Conservation (phyloP, 2,329 filamentous ascomycete species). For the Lasiodiplodia theobromae region DNA sequence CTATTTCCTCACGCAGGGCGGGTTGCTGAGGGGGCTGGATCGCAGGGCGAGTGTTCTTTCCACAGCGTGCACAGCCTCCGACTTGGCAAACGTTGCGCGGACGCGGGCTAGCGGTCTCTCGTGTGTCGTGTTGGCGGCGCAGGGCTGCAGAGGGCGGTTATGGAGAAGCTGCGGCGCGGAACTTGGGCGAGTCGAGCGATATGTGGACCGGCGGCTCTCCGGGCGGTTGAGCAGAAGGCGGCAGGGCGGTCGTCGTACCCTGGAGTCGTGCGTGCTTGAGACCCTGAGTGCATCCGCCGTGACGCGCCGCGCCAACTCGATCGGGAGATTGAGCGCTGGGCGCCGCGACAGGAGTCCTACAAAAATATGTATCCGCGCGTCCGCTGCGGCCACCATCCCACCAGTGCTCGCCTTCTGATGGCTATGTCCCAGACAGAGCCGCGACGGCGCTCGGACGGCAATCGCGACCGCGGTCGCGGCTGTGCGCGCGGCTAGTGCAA, state of each 20-base stretch:
- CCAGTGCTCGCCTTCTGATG: slow-evolving; percentile 6
- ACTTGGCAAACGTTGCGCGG: slow-evolving; percentile 29
- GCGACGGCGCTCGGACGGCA: slow-evolving; percentile 21
- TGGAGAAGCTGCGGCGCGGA: neutral
- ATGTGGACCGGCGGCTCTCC: slow-evolving; percentile 17
- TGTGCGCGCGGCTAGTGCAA: slow-evolving; percentile 24
- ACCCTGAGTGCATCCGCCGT: slow-evolving; percentile 17
- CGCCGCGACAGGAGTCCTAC: slow-evolving; percentile 8
- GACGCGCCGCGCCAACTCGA: slow-evolving; percentile 14
- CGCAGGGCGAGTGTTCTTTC: slow-evolving; percentile 19
- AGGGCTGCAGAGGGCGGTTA: slow-evolving; percentile 13
- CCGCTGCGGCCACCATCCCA: slow-evolving; percentile 1
- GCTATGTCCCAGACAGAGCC: slow-evolving; percentile 16
- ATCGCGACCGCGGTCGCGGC: neutral
- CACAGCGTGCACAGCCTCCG: slow-evolving; percentile 24
- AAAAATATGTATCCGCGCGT: slow-evolving; percentile 13
- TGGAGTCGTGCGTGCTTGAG: slow-evolving; percentile 17
- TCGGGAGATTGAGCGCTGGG: slow-evolving; percentile 27
- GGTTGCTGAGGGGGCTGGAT: slow-evolving; percentile 14
- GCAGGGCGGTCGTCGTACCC: slow-evolving; percentile 23
- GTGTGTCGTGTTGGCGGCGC: slow-evolving; percentile 9
- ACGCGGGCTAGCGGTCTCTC: slow-evolving; percentile 14
- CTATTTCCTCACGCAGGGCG: slow-evolving; percentile 12
- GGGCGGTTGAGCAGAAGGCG: slow-evolving; percentile 5
- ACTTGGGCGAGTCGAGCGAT: neutral